These are phyloP conservation scores for Heterobasidion parviporum DNA, from an alignment of 1,284 basidiomycete species.

Conservation along the genomic window DNA sequence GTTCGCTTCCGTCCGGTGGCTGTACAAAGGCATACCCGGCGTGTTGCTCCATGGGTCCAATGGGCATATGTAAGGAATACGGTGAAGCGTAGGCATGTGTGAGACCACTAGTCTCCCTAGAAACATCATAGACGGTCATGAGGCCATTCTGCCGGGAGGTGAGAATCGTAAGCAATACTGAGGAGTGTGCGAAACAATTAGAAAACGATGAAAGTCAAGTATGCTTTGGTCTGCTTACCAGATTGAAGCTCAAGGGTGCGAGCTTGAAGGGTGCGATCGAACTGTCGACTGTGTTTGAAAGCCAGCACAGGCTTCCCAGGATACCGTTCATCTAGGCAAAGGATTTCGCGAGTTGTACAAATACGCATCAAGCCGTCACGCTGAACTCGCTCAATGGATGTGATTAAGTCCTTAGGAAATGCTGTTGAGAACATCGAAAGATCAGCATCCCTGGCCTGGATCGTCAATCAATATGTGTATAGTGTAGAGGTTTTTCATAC, in stretches of 20 bases:
- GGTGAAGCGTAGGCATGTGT: conserved; percentile 36
- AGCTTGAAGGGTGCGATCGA: conserved; percentile 46
- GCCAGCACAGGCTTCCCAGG: conserved; percentile 46
- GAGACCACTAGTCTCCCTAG: conserved; percentile 28
- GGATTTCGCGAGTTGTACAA: conserved; percentile 48
- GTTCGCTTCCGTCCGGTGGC: conserved; percentile 20
- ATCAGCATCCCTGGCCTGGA: conserved; percentile 18
- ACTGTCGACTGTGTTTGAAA: conserved; percentile 51
- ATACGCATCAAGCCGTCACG: conserved; percentile 39
- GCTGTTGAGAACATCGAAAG: conserved; percentile 27
- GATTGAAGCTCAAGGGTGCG: conserved; percentile 27
- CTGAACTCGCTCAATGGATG: conserved; percentile 37
- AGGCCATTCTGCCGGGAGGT: conserved; percentile 49
- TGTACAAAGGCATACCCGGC: conserved; percentile 38
- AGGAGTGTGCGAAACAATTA: neutral
- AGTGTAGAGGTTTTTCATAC: neutral
- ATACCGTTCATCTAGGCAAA: conserved; percentile 62
- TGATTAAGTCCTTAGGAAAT: conserved; percentile 31
- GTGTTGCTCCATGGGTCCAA: conserved; percentile 21
- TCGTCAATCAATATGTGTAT: conserved; percentile 2
- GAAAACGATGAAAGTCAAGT: neutral
- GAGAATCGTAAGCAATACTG: conserved; percentile 41
- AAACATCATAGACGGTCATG: conserved; percentile 56
- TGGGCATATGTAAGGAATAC: conserved; percentile 31
- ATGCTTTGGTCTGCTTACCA: conserved; percentile 22